Percentiles rank a stretch among this genome's conserved stretches.
phyloP scores from a whole-genome alignment of 108 stramenopile genomes.

The Pseudonitzschia multistriata region DNA sequence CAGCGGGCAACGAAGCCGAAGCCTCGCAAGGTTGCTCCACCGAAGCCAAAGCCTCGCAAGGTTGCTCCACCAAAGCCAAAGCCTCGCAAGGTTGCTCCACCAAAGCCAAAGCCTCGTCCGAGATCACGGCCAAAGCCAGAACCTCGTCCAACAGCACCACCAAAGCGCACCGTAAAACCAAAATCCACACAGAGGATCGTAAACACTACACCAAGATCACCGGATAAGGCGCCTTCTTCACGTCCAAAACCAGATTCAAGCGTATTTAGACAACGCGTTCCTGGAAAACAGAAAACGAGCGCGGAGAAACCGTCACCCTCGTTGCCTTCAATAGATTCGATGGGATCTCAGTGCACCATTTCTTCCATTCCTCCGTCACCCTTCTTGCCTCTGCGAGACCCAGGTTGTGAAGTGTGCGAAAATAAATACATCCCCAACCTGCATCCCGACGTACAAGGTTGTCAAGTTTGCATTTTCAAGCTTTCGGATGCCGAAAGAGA shows the following conservation, averaged over 20 bases:
- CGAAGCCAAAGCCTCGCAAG: background rate
- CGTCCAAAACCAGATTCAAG: too few species aligned
- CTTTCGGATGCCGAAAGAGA: constrained; percentile 19
- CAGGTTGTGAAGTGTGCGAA: constrained; percentile 2
- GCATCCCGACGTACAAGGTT: constrained; percentile 12
- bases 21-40: background rate
- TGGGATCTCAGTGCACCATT: constrained; percentile 18
- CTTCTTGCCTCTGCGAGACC: background rate
- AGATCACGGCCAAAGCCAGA: background rate
- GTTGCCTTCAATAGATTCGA: constrained; percentile 19
- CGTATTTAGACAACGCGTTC: too few species aligned
- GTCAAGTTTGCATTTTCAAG: constrained; percentile 36
- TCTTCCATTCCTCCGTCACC: constrained; percentile 16
- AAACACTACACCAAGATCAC: too few species aligned
- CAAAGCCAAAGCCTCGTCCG: constrained; percentile 1
- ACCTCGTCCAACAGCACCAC: too few species aligned
- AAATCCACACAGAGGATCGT: background rate
- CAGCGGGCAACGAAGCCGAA: background rate
- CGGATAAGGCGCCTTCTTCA: background rate
- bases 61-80: background rate
- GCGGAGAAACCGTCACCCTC: too few species aligned
- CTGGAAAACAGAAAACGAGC: too few species aligned
- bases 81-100: background rate
- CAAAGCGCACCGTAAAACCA: too few species aligned
- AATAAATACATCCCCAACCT: constrained; percentile 21